Percentiles rank a stretch among this genome's conserved stretches.
Evolutionary conservation across 140 eudicot species (phyloP).

Genomic region (Oenanthe javanica): DNA sequence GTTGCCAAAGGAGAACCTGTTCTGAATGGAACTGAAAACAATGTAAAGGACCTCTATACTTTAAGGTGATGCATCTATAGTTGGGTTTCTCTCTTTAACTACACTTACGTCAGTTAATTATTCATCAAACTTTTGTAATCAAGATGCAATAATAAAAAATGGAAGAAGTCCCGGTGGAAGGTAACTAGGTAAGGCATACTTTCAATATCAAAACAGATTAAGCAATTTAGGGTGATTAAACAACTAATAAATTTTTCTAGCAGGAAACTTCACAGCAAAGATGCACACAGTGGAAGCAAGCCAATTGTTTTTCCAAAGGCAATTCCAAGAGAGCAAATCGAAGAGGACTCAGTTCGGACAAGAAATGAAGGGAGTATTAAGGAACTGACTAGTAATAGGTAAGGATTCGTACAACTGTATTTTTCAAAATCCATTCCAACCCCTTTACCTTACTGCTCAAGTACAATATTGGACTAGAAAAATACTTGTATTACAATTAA

Average conservation of each 20-base stretch:
- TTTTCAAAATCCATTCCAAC: neutral
- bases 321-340: constrained; percentile 24
- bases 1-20: constrained; percentile 19
- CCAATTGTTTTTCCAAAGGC: constrained; percentile 30
- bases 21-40: constrained; percentile 28
- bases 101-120: constrained; percentile 23
- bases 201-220: neutral
- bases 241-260: neutral
- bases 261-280: constrained; percentile 24
- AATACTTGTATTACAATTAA: neutral
- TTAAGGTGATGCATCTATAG: constrained; percentile 27
- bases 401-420: constrained; percentile 23
- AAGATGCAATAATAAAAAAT: neutral
- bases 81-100: neutral
- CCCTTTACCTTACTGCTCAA: constrained; percentile 6
- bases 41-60: constrained; percentile 18
- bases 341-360: constrained; percentile 24
- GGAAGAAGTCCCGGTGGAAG: neutral
- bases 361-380: constrained; percentile 30
- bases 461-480: neutral
- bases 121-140: neutral
- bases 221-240: neutral
- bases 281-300: constrained; percentile 33
- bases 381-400: constrained; percentile 33
- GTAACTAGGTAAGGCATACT: neutral